These are phyloP conservation scores for Citrullus colocynthis DNA, from an alignment of 306 rosid genomes.

Conservation along the genomic window DNA sequence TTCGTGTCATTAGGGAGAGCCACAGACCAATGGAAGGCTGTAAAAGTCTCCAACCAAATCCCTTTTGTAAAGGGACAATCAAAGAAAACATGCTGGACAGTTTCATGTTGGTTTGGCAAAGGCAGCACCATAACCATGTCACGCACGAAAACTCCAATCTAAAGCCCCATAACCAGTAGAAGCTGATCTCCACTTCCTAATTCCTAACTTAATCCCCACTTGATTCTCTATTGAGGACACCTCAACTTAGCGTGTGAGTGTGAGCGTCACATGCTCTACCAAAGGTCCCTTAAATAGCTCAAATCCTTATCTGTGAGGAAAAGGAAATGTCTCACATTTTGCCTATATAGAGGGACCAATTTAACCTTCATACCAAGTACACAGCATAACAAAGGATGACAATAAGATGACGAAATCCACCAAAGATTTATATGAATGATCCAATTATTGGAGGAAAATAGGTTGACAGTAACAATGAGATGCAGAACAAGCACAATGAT, in stretches of 20 bases:
- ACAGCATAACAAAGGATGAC: neutral
- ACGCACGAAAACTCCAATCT: neutral
- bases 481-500: neutral
- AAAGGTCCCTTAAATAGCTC: neutral
- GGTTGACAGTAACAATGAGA: neutral
- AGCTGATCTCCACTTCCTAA: neutral
- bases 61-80: no score
- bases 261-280: neutral
- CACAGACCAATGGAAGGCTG: no score
- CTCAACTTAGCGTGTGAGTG: neutral
- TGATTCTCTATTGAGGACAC: no score
- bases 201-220: neutral
- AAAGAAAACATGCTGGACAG: no score
- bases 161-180: neutral
- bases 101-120: no score
- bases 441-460: neutral
- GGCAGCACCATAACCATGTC: no score
- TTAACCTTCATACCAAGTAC: neutral
- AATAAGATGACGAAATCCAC: neutral
- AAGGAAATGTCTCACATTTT: neutral
- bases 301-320: neutral
- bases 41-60: no score
- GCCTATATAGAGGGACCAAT: neutral
- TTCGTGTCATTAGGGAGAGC: no score
- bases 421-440: neutral